Evolutionary conservation across 257 asterid species (phyloP).

Genomic region (Schizonepeta tenuifolia): DNA sequence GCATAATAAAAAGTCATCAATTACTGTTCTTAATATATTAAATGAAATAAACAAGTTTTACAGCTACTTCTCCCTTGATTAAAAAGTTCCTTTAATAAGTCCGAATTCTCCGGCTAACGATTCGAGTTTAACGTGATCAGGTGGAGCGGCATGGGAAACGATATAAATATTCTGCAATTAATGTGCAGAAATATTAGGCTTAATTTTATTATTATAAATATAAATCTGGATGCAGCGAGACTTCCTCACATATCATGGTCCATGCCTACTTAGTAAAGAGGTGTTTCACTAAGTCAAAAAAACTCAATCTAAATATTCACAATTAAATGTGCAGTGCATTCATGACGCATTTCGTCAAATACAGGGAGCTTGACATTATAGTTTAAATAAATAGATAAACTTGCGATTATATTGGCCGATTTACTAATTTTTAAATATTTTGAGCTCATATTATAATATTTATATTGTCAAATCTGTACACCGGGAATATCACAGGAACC

Average conservation of each 20-base stretch:
- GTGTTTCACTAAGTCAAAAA: constrained; percentile 5
- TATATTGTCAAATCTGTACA: background rate
- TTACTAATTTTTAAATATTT: background rate
- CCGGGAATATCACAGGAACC: background rate
- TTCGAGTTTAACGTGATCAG: too few relatives aligned
- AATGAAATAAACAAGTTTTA: too few relatives aligned
- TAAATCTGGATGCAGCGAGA: constrained; percentile 7
- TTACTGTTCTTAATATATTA: too few relatives aligned
- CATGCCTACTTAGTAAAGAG: background rate
- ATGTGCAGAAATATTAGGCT: background rate
- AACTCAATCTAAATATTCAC: background rate
- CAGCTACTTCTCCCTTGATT: too few relatives aligned
- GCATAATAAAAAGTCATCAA: too few relatives aligned
- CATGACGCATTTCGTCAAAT: constrained; percentile 7
- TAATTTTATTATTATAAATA: background rate
- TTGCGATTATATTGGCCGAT: background rate
- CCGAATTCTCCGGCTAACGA: background rate
- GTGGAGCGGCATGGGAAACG: too few relatives aligned
- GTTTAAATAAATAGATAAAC: background rate
- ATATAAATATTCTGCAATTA: background rate
- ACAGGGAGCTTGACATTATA: constrained; percentile 21
- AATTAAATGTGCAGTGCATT: background rate
- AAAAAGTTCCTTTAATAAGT: background rate
- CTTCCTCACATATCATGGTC: constrained; percentile 1
- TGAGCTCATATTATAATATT: background rate